Evolutionary conservation across 2,329 filamentous ascomycete species (phyloP).

Genomic region (Gaeumannomyces tritici): DNA sequence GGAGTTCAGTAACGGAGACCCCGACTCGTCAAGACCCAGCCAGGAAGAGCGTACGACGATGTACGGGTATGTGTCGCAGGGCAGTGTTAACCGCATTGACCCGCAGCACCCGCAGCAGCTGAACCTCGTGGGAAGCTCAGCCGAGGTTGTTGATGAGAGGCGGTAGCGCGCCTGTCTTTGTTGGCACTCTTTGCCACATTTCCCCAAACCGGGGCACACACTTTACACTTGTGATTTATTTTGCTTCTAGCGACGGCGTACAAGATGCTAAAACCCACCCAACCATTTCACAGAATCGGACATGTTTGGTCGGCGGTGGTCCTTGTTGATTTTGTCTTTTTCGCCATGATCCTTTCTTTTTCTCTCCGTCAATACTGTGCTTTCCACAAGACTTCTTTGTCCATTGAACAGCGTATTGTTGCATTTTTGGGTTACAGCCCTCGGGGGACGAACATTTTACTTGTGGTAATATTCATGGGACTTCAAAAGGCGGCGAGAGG

Average conservation of each 20-base stretch:
- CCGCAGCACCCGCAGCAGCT: conserved; percentile 29
- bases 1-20: conserved; percentile 32
- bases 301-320: neutral
- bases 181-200: neutral
- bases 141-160: conserved; percentile 43
- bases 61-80: conserved; percentile 47
- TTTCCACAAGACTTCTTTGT: neutral
- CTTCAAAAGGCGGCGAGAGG: neutral
- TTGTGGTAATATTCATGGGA: neutral
- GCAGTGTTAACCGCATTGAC: conserved; percentile 46
- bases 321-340: neutral
- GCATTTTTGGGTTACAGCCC: neutral
- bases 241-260: neutral
- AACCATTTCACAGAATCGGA: neutral
- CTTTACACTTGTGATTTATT: too few species aligned
- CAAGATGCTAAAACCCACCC: neutral
- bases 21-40: conserved; percentile 16
- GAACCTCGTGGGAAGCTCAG: conserved; percentile 42
- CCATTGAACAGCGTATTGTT: neutral
- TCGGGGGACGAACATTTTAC: neutral
- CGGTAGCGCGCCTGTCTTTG: neutral
- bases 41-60: conserved; percentile 40
- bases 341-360: neutral
- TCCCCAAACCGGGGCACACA: neutral
- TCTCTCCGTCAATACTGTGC: neutral